These are phyloP conservation scores for Neurospora intermedia DNA, from an alignment of 495 filamentous ascomycete genomes.

Conservation along the genomic window DNA sequence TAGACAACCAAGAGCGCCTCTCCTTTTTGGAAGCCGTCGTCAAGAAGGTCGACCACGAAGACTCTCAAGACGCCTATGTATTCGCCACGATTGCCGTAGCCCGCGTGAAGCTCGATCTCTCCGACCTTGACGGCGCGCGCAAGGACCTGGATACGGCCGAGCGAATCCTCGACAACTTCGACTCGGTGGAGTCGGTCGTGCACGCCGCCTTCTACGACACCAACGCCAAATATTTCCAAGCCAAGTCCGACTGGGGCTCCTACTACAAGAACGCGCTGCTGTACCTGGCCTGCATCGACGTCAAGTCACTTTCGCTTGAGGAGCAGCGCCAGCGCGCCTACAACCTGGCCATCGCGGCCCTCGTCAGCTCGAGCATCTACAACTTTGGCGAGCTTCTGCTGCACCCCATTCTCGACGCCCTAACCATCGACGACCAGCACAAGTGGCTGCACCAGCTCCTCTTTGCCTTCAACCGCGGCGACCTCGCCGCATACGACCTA, in stretches of 20 bases:
- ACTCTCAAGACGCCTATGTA: conserved; percentile 92
- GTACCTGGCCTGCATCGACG: conserved; percentile 92
- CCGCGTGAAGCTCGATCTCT: conserved; percentile 69
- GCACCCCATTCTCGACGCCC: conserved; percentile 86
- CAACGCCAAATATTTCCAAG: conserved; percentile 91
- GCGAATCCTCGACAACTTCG: conserved; percentile 78
- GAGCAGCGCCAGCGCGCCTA: conserved; percentile 79
- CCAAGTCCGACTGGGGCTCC: conserved; percentile 79
- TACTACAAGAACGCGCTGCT: conserved; percentile 97
- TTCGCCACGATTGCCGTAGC: conserved; percentile 89
- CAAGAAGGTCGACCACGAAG: conserved; percentile 80
- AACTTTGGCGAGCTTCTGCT: conserved; percentile 98
- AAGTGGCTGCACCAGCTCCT: conserved; percentile 86
- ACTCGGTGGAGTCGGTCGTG: conserved; percentile 91
- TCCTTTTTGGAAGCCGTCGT: conserved; percentile 75
- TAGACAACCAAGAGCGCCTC: conserved; percentile 82
- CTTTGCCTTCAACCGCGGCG: conserved; percentile 95
- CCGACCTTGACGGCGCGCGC: conserved; percentile 63
- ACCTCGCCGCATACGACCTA: conserved; percentile 75
- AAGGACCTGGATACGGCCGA: conserved; percentile 82
- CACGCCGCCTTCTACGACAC: conserved; percentile 95
- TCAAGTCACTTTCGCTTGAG: conserved; percentile 54
- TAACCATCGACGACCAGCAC: conserved; percentile 47
- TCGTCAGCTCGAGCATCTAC: conserved; percentile 91
- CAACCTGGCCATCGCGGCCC: conserved; percentile 82